phyloP scores from a whole-genome alignment of 2,329 filamentous ascomycete species.

The Leptographium wingfieldii region DNA sequence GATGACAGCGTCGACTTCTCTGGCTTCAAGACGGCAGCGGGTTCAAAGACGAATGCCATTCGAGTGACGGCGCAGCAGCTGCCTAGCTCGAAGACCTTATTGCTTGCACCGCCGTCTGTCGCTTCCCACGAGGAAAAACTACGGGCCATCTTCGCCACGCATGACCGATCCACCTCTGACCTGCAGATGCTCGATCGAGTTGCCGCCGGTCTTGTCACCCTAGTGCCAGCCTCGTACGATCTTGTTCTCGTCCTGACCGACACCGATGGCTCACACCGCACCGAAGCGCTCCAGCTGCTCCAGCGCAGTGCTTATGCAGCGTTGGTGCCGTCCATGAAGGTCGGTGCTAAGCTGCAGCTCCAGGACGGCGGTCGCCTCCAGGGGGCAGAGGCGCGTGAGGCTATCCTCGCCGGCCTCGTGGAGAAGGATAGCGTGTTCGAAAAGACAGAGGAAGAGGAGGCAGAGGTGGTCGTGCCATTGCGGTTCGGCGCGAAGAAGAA shows the following conservation, averaged over 20 bases:
- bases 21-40: background rate
- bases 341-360: constrained; percentile 53
- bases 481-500: constrained; percentile 52
- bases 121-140: constrained; percentile 74
- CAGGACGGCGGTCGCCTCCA: constrained; percentile 49
- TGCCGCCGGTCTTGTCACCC: constrained; percentile 63
- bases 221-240: constrained; percentile 71
- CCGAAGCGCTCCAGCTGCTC: constrained; percentile 53
- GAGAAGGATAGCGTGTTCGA: constrained; percentile 53
- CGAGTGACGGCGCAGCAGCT: background rate
- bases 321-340: constrained; percentile 58
- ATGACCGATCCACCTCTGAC: constrained; percentile 68
- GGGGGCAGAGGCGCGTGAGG: constrained; percentile 53
- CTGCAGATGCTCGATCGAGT: constrained; percentile 97
- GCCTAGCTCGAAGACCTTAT: constrained; percentile 7
- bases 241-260: constrained; percentile 74
- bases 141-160: constrained; percentile 53
- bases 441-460: constrained; percentile 53
- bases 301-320: constrained; percentile 50
- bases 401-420: constrained; percentile 70
- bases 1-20: constrained; percentile 12
- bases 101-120: constrained; percentile 77
- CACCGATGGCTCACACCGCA: constrained; percentile 45
- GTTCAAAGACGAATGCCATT: background rate
- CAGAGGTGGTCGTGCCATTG: constrained; percentile 45